phyloP scores from a whole-genome alignment of 169 alveolate species.

The Plasmodium gonderi region DNA sequence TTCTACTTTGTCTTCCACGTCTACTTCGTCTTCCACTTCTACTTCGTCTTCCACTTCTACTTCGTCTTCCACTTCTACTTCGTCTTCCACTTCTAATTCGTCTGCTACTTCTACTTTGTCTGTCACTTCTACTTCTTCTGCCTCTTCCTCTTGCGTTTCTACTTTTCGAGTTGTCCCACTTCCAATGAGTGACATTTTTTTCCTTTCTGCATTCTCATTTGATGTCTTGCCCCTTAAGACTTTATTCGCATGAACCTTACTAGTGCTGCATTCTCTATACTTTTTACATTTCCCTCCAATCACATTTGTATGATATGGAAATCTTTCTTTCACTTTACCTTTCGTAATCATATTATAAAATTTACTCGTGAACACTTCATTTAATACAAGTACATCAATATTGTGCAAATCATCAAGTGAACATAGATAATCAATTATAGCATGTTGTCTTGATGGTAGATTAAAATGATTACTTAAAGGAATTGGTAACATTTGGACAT shows the following conservation, averaged over 20 bases:
- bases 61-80: too few species aligned
- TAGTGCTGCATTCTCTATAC: background rate
- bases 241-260: background rate
- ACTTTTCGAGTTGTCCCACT: too few species aligned
- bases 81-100: too few species aligned
- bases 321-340: conserved; percentile 9
- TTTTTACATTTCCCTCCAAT: background rate
- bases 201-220: background rate
- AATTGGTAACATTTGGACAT: conserved; percentile 77
- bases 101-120: too few species aligned
- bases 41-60: too few species aligned
- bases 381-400: conserved; percentile 77
- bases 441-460: conserved; percentile 3
- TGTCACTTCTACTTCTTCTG: too few species aligned
- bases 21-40: too few species aligned
- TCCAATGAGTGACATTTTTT: background rate
- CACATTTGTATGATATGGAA: conserved; percentile 76
- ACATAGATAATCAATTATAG: conserved; percentile 38
- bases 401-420: conserved; percentile 54
- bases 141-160: too few species aligned
- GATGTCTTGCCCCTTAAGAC: background rate
- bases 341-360: conserved; percentile 40
- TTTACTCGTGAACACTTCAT: conserved; percentile 76
- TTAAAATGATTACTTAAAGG: conserved; percentile 38
- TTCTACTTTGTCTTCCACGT: too few species aligned